phyloP scores from a whole-genome alignment of 78 protist genomes.

The Anaeramoeba flamelloides region DNA sequence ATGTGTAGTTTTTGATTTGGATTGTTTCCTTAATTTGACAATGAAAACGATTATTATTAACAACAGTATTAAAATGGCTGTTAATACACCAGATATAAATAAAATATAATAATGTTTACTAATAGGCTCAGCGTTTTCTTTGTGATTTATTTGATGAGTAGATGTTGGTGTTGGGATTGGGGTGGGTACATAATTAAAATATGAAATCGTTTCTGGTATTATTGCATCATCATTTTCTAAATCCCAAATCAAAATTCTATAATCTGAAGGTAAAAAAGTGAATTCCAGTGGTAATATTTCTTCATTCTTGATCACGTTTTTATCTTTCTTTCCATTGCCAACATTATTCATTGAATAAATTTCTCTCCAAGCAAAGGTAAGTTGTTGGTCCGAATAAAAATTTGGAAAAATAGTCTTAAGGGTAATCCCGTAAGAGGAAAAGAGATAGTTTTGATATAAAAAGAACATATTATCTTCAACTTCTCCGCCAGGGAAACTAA shows the following conservation, averaged over 20 bases:
- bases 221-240: neutral
- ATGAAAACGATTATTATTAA: too few relatives aligned
- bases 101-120: too few relatives aligned
- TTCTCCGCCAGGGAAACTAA: neutral
- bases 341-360: too few relatives aligned
- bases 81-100: too few relatives aligned
- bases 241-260: conserved; percentile 3
- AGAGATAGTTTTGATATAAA: neutral
- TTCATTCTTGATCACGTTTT: neutral
- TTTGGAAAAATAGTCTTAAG: neutral
- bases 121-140: too few relatives aligned
- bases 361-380: neutral
- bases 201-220: neutral
- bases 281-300: neutral
- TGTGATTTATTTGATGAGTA: neutral
- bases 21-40: too few relatives aligned
- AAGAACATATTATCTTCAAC: neutral
- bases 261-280: neutral
- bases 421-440: neutral
- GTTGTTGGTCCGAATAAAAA: neutral
- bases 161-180: neutral
- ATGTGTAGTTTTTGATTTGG: too few relatives aligned
- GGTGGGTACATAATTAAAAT: neutral
- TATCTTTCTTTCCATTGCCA: too few relatives aligned
- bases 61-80: too few relatives aligned